phyloP scores from a whole-genome alignment of 164 flowering plant species.

The Liriodendron chinense region DNA sequence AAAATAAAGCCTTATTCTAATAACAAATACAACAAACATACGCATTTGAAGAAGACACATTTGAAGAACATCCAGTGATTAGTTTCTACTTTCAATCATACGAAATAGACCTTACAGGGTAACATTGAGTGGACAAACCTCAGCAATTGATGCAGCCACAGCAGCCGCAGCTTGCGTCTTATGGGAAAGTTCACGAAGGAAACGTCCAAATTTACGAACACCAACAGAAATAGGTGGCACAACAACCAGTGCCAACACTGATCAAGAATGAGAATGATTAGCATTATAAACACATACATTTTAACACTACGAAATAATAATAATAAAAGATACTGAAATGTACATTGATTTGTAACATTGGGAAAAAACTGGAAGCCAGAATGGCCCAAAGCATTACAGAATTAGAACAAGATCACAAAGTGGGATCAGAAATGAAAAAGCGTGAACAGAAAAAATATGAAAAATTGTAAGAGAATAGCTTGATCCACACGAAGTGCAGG shows the following conservation, averaged over 20 bases:
- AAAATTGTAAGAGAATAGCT: background rate
- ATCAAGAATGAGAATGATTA: conserved; percentile 6
- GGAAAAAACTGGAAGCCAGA: background rate
- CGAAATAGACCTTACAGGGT: background rate
- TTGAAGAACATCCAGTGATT: background rate
- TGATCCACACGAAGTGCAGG: too few relatives aligned
- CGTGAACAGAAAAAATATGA: background rate
- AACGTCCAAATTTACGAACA: conserved; percentile 85
- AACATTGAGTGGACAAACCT: conserved; percentile 40
- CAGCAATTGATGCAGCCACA: conserved; percentile 89
- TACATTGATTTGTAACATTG: background rate
- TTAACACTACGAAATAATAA: background rate
- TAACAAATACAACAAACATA: background rate
- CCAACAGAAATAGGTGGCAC: conserved; percentile 73
- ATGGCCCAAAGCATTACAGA: background rate
- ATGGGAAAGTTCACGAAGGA: conserved; percentile 91
- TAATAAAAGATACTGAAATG: background rate
- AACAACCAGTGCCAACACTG: conserved; percentile 82
- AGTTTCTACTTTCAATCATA: background rate
- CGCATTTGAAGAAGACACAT: background rate
- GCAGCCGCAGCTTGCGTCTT: conserved; percentile 99
- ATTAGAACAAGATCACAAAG: background rate
- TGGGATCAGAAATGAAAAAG: background rate
- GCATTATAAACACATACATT: background rate
- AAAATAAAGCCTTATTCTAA: background rate